Evolutionary conservation across 768 basidiomycete species (phyloP).

Genomic region (Amanita pallidorosea): DNA sequence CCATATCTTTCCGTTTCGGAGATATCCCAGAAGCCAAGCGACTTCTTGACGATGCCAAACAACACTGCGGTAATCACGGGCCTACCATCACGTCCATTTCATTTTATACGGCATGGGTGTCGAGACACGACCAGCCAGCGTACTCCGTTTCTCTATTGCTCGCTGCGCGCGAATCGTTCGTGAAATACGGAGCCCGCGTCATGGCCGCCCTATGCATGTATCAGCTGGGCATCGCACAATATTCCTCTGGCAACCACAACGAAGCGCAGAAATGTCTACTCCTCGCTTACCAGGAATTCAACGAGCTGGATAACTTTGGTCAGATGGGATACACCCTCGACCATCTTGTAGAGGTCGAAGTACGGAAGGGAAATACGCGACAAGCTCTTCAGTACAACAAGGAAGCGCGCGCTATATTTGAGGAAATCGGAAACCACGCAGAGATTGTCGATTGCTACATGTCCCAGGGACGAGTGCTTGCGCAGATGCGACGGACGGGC

Average conservation of each 20-base stretch:
- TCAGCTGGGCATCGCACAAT: not conserved
- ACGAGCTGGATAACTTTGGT: not conserved
- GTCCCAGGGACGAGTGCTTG: not conserved
- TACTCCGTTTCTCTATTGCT: not conserved
- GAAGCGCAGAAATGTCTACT: not conserved
- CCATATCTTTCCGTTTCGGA: not conserved
- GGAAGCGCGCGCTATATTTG: not conserved
- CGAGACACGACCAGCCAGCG: not conserved
- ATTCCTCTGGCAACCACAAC: not conserved
- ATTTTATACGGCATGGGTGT: not conserved
- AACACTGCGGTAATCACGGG: not conserved
- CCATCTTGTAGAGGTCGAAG: not conserved
- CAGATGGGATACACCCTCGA: not conserved
- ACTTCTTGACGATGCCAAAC: not conserved
- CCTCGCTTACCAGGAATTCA: not conserved
- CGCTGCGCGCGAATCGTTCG: not conserved
- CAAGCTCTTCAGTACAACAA: not conserved
- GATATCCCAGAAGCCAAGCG: not conserved
- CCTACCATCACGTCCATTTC: not conserved
- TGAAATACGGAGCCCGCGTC: not conserved
- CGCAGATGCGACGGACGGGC: not conserved
- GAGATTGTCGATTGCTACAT: not conserved
- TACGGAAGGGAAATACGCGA: not conserved
- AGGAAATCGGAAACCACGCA: not conserved
- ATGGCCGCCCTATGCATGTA: not conserved